phyloP scores from a whole-genome alignment of 305 asterid genomes.

The Fraxinus velutina region DNA sequence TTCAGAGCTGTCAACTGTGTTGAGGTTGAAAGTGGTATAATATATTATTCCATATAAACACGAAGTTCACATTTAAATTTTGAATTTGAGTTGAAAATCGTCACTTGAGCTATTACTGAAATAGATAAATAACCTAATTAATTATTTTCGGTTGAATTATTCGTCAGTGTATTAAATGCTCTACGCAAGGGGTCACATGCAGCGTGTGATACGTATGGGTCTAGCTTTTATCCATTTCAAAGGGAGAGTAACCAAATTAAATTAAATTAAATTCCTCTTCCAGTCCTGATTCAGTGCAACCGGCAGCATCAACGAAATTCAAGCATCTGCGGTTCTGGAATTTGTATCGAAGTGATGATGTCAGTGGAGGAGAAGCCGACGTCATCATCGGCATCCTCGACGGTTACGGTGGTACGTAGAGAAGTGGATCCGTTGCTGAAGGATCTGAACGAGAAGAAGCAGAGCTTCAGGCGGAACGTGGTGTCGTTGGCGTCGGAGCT shows the following conservation, averaged over 20 bases:
- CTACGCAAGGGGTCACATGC: slow-evolving; percentile 48
- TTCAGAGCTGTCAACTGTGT: neutral
- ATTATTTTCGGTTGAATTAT: neutral
- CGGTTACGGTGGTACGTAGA: slow-evolving; percentile 22
- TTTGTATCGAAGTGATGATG: slow-evolving; percentile 32
- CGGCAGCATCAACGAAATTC: neutral
- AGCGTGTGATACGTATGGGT: slow-evolving; percentile 29
- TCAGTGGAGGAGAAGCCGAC: slow-evolving; percentile 42
- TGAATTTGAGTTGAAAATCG: slow-evolving; percentile 12
- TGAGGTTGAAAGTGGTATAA: slow-evolving; percentile 1
- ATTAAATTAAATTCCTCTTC: neutral
- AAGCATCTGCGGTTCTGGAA: neutral
- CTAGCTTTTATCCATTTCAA: slow-evolving; percentile 28
- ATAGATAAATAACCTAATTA: too few species aligned
- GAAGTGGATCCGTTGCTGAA: slow-evolving; percentile 76
- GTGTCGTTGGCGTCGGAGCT: slow-evolving; percentile 91
- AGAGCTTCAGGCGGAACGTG: slow-evolving; percentile 84
- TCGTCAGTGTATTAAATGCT: slow-evolving; percentile 36
- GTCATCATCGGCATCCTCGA: slow-evolving; percentile 22
- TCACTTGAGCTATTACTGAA: neutral
- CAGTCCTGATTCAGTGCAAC: slow-evolving; percentile 4
- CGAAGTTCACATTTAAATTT: slow-evolving; percentile 8
- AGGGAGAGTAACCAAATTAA: neutral
- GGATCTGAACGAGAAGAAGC: slow-evolving; percentile 89
- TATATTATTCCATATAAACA: neutral